Evolutionary conservation across 768 basidiomycete species (phyloP), one percentile per base, ranked within the genome.

Genomic region (Baorangia bicolor): DNA sequence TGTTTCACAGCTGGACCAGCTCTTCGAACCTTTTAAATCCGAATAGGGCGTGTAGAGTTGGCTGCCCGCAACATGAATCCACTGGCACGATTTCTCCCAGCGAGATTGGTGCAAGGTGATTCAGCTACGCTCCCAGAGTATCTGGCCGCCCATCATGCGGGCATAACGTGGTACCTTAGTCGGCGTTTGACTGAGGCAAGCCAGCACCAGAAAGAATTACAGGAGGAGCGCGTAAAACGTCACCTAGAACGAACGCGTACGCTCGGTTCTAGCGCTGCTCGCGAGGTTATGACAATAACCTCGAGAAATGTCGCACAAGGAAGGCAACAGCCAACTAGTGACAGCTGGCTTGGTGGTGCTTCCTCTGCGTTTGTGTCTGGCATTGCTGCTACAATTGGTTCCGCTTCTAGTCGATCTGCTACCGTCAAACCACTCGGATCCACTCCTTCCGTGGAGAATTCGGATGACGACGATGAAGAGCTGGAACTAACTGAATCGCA

Each of bases 161-260:
- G 89, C 64, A 83, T 99, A 61, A 91, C 92, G 13, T 94, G 94
- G 88, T 95, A 87, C 73, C 83, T 99, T 53, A 88, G 82, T 67
- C 81, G 88, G 48, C 83, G 89, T 37, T 79, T 99, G 35, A 81
- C 93, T 0, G 84, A 90, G 58, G 83, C 87, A 25, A 88, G 91
- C 62, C 85, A 92, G 64, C 78, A 68, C 16, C 88, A 96, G 62
- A 88, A 88, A 61, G 87, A 91, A 60, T 82, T 98, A 77, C 97
- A 99, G 73, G 96, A 98, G 71, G 93, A 96, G 69, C 87, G 97
- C 46, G 81, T 94, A 51, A 88, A 86, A 69, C 84, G 96, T 5
- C 90, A 96, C 65, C 73, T 89, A 55, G 97, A 98, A 69, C 80
- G 92, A 56, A 84, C 87, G 13, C 82, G 81, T 55, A 91, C 90